phyloP scores from a whole-genome alignment of 2,329 filamentous ascomycete genomes.

The Hortaea werneckii region DNA sequence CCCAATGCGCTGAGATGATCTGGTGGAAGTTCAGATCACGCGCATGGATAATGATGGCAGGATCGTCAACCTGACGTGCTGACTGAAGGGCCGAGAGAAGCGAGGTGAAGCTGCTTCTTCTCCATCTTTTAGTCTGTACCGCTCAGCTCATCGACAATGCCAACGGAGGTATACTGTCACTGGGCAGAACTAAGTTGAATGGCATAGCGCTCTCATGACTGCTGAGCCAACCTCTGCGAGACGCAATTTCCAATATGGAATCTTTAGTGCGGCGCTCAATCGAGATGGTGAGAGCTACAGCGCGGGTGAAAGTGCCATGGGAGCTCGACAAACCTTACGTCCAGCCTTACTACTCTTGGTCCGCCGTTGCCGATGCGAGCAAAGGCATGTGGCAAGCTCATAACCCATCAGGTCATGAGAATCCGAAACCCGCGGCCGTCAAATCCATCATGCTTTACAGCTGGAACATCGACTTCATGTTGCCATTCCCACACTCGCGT shows the following conservation, averaged over 20 bases:
- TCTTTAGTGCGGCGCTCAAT: neutral
- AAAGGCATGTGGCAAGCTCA: slow-evolving; percentile 9
- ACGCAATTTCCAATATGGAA: neutral
- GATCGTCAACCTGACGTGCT: too few species aligned
- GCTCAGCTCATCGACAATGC: too few species aligned
- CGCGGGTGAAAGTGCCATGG: slow-evolving; percentile 11
- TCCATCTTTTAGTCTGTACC: too few species aligned
- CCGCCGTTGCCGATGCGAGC: neutral
- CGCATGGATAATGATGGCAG: too few species aligned
- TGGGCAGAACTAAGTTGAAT: too few species aligned
- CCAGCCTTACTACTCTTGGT: slow-evolving; percentile 12
- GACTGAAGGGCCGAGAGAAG: too few species aligned
- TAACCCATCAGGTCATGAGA: neutral
- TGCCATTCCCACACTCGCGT: slow-evolving; percentile 27
- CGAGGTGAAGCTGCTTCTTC: too few species aligned
- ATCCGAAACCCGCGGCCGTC: neutral
- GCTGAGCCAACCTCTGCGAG: too few species aligned
- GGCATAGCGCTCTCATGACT: too few species aligned
- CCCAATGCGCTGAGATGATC: too few species aligned
- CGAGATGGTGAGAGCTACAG: neutral
- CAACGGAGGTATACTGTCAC: too few species aligned
- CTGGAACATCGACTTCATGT: slow-evolving; percentile 42
- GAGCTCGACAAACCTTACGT: slow-evolving; percentile 11
- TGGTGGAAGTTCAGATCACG: too few species aligned
- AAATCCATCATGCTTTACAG: slow-evolving; percentile 27